A percentile compares a stretch with the other conserved stretches of the same genome.
Conservation (phyloP, 1,284 basidiomycete species). For the Porogramme epimiltina region DNA sequence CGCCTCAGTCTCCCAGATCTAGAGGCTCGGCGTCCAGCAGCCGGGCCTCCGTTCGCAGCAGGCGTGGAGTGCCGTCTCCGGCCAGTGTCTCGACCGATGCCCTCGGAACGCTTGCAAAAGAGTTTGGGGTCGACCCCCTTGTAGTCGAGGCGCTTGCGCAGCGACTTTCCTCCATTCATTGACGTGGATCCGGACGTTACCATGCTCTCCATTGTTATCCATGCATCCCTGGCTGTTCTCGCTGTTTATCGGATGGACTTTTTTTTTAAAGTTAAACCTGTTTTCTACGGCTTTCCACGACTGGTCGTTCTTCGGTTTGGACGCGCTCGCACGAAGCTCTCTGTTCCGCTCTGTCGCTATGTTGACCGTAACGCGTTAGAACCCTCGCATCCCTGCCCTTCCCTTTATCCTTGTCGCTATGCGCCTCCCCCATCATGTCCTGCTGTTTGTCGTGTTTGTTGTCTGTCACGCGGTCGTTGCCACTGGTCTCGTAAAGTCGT, state of each 20-base stretch:
- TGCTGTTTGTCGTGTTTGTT: slow-evolving; percentile 21
- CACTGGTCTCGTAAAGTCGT: slow-evolving; percentile 15
- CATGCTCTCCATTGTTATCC: slow-evolving; percentile 3
- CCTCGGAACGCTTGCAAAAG: slow-evolving; percentile 60
- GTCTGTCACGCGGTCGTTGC: slow-evolving; percentile 9
- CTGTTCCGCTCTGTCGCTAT: slow-evolving; percentile 18
- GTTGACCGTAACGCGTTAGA: slow-evolving; percentile 25
- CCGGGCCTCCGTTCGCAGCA: slow-evolving; percentile 14
- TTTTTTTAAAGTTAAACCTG: slow-evolving; percentile 1
- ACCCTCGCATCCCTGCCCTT: neutral
- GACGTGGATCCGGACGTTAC: slow-evolving; percentile 5
- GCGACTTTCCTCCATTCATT: slow-evolving; percentile 45
- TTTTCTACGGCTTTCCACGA: slow-evolving; percentile 13
- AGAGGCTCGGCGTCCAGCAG: slow-evolving; percentile 19
- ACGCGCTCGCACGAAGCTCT: slow-evolving; percentile 9
- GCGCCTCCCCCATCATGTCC: slow-evolving; percentile 15
- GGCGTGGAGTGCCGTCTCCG: slow-evolving; percentile 10
- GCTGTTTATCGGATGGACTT: slow-evolving; percentile 13
- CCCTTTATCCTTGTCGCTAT: slow-evolving; percentile 11
- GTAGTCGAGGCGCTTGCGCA: slow-evolving; percentile 70
- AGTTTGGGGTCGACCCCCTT: slow-evolving; percentile 71
- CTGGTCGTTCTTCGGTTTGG: slow-evolving; percentile 13
- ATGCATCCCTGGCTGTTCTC: slow-evolving; percentile 10
- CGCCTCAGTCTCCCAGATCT: slow-evolving; percentile 20
- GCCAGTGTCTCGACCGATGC: slow-evolving; percentile 13